phyloP scores from a whole-genome alignment of 306 rosid genomes.

The Fagus sylvatica region DNA sequence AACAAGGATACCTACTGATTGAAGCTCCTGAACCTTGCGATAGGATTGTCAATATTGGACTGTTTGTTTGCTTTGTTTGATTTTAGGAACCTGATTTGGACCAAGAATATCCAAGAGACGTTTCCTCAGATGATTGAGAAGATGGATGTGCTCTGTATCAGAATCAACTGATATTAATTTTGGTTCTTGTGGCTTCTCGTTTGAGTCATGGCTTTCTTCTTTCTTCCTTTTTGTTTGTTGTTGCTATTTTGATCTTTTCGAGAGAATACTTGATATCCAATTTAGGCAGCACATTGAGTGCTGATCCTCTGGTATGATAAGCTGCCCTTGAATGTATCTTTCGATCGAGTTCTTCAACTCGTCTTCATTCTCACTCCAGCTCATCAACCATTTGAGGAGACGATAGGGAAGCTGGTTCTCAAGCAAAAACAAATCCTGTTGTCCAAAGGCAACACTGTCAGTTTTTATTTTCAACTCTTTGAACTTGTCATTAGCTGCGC shows the following conservation, averaged over 20 bases:
- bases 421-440: constrained; percentile 26
- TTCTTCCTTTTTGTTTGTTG: too few relatives aligned
- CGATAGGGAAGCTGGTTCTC: constrained; percentile 30
- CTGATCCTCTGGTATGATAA: too few relatives aligned
- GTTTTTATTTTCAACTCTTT: not conserved
- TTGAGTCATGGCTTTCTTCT: not conserved
- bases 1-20: constrained; percentile 12
- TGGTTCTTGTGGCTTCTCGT: too few relatives aligned
- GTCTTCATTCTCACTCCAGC: not conserved
- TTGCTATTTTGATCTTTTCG: too few relatives aligned
- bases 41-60: not conserved
- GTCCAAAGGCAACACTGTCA: not conserved
- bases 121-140: constrained; percentile 1
- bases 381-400: constrained; percentile 12
- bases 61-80: too few relatives aligned
- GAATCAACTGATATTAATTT: too few relatives aligned
- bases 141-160: not conserved
- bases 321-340: accelerated
- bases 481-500: not conserved
- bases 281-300: too few relatives aligned
- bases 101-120: not conserved
- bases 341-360: not conserved
- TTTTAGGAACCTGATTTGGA: too few relatives aligned
- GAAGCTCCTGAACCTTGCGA: constrained; percentile 22
- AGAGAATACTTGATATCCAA: too few relatives aligned